Conservation (phyloP, 2,329 filamentous ascomycete genomes). For the Fusarium domesticum region DNA sequence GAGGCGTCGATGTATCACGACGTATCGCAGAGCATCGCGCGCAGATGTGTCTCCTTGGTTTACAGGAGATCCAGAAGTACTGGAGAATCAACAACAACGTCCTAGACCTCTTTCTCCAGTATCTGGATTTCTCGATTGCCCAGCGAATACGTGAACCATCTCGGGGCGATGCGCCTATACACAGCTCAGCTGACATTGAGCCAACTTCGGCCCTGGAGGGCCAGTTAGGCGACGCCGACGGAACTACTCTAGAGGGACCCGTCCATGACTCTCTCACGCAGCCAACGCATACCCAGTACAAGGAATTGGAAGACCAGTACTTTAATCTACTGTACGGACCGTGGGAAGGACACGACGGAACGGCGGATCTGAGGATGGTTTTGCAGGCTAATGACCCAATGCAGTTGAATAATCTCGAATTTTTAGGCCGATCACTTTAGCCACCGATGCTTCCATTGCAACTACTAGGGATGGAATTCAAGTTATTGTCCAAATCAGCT, state of each 20-base stretch:
- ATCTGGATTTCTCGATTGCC: too few relatives aligned
- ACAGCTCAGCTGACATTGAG: constrained; percentile 1
- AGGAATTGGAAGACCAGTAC: constrained; percentile 36
- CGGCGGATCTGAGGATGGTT: constrained; percentile 35
- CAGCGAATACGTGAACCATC: constrained; percentile 25
- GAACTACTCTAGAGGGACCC: not conserved
- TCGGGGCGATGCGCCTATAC: constrained; percentile 7
- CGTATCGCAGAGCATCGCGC: constrained; percentile 38
- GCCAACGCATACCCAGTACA: constrained; percentile 21
- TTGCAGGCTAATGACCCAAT: constrained; percentile 33
- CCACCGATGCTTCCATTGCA: too few relatives aligned
- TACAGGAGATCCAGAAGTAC: constrained; percentile 40
- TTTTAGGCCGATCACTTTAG: constrained; percentile 31
- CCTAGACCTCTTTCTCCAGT: constrained; percentile 38
- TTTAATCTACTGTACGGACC: constrained; percentile 35
- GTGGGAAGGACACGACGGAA: constrained; percentile 37
- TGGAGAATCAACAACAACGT: constrained; percentile 41
- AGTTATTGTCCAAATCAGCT: not conserved
- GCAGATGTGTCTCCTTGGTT: constrained; percentile 37
- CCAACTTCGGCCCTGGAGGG: not conserved
- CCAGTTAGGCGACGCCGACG: too few relatives aligned
- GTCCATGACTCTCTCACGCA: constrained; percentile 11
- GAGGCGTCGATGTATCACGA: constrained; percentile 32
- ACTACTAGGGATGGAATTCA: not conserved
- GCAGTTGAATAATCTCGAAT: constrained; percentile 30